Base-by-base conservation (phyloP, 1,284 basidiomycete species). In the Retiboletus flavoniger region DNA sequence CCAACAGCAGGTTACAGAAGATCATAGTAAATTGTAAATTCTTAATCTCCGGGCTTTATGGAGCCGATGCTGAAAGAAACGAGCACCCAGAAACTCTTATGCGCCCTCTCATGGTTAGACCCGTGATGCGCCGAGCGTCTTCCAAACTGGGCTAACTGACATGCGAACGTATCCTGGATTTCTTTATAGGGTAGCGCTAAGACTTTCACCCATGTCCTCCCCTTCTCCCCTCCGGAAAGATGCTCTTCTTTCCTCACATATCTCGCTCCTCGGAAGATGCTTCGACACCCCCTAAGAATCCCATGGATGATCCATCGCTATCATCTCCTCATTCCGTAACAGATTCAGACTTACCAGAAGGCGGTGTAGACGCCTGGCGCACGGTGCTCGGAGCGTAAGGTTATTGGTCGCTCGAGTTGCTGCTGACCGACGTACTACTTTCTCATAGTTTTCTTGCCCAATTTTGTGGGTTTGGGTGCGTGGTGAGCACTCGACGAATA, bases 391-490 rank as follows among this genome's bases (percentile, higher is more conserved):
- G 67, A 57, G 54, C 48, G 70, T 69, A 57, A 60, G 65, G 32
- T 32, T 6, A 28, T 41, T 24, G 3, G 3, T 47, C 2, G 0
- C 9, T 49, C 8, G 3, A 1, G 1, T 53, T 7, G 1, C 14
- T 29, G 7, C 36, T 1, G 26, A 29, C 19, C 2, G 19, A 9
- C 47, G 10, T 3, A 64, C 34, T 17, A 34, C 11, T 9, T 53
- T 47, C 4, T 36, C 2, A 7, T 10, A 72, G 69, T 13, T 67
- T 72, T 39, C 56, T 69, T 36, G 51, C 43, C 0, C 62, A 66
- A 31, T 67, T 71, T 16, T 69, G 66, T 41, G 58, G 59, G 47
- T 65, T 42, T 32, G 70, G 70, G 67, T 66, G 28, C 3, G 67
- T 58, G 17, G 5, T 26, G 1, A 9, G 14, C 4, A 7, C 24